These are phyloP conservation scores for Candida odintsovae DNA, from an alignment of 805 yeast species.

Conservation along the genomic window DNA sequence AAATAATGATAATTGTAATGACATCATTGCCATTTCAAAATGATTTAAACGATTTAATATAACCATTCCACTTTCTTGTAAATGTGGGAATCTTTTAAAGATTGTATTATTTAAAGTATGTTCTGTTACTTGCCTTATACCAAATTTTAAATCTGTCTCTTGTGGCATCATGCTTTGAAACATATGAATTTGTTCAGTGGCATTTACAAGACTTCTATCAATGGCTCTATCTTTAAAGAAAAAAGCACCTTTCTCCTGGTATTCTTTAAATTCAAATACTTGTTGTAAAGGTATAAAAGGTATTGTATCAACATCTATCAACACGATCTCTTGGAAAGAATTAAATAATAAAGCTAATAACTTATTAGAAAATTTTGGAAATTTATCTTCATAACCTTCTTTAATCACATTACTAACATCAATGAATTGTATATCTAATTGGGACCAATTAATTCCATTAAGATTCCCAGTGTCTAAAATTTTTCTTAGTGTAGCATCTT, in stretches of 20 bases:
- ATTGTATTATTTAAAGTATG: constrained; percentile 3
- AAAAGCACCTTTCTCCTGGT: constrained; percentile 28
- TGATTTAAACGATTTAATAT: constrained; percentile 18
- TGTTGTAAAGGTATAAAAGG: constrained; percentile 32
- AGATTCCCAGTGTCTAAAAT: constrained; percentile 14
- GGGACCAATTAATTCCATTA: constrained; percentile 13
- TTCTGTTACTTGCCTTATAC: not conserved
- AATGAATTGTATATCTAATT: constrained; percentile 26
- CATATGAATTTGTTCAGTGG: not conserved
- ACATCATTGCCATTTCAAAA: constrained; percentile 22
- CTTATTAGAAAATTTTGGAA: constrained; percentile 35
- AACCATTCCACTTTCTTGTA: constrained; percentile 25
- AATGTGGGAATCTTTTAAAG: constrained; percentile 14
- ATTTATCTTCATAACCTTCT: constrained; percentile 6
- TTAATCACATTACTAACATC: constrained; percentile 4
- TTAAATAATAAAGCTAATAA: constrained; percentile 51
- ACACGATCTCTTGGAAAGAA: constrained; percentile 42
- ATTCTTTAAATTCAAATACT: constrained; percentile 29
- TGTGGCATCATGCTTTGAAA: constrained; percentile 1
- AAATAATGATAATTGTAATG: constrained; percentile 20
- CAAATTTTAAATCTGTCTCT: constrained; percentile 7
- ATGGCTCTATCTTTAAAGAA: constrained; percentile 38
- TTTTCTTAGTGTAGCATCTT: constrained; percentile 7
- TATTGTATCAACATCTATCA: constrained; percentile 51
- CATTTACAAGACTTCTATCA: not conserved